phyloP scores from a whole-genome alignment of 257 asterid genomes.

The Solanum infundibuliforme region DNA sequence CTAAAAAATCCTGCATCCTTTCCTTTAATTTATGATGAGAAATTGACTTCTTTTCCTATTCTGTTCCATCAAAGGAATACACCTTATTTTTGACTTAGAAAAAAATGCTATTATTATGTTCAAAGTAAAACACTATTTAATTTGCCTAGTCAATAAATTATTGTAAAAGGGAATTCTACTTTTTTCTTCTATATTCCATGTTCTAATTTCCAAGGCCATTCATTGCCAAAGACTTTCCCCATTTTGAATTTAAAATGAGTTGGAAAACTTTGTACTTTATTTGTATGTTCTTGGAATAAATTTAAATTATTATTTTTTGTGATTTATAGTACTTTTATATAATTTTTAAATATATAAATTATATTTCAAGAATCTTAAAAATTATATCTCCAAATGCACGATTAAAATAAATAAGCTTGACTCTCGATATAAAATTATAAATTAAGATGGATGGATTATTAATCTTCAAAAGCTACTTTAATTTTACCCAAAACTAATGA shows the following conservation, averaged over 20 bases:
- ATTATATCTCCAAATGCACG: too few relatives aligned
- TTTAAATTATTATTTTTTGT: too few relatives aligned
- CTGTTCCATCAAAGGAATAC: not conserved
- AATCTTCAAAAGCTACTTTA: not conserved
- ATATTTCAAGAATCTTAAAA: too few relatives aligned
- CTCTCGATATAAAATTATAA: too few relatives aligned
- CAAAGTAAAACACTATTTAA: not conserved
- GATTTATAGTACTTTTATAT: too few relatives aligned
- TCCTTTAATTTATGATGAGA: not conserved
- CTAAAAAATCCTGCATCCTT: not conserved
- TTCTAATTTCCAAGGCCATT: not conserved
- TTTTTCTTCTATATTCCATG: not conserved
- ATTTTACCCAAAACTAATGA: not conserved
- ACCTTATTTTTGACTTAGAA: not conserved
- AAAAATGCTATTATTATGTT: not conserved
- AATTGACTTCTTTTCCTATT: not conserved
- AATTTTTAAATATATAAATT: too few relatives aligned
- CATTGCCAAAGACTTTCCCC: not conserved
- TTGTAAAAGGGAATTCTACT: not conserved
- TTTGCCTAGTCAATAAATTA: not conserved
- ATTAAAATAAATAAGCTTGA: too few relatives aligned
- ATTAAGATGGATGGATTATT: not conserved
- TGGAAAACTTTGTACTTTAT: not conserved
- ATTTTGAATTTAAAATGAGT: not conserved
- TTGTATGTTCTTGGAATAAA: too few relatives aligned